These are phyloP conservation scores for Clavariopsis aquatica DNA, from an alignment of 495 filamentous ascomycete species.

Conservation along the genomic window DNA sequence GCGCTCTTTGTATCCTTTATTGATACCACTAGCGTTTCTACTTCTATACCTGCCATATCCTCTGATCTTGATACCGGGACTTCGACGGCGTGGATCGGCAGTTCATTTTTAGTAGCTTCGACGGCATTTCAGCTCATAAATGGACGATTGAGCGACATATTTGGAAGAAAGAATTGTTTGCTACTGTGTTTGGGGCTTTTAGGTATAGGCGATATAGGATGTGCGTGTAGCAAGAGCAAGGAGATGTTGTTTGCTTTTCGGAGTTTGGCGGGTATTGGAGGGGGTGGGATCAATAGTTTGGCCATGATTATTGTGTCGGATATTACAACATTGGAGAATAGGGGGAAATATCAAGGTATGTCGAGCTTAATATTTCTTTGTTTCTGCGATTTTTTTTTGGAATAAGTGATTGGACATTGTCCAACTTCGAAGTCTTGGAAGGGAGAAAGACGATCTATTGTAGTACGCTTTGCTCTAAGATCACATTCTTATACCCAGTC, in stretches of 20 bases:
- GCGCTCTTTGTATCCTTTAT: slow-evolving; percentile 41
- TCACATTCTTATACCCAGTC: no score
- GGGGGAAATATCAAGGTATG: slow-evolving; percentile 42
- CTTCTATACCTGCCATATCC: slow-evolving; percentile 44
- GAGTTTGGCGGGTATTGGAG: slow-evolving; percentile 22
- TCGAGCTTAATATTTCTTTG: slow-evolving; percentile 14
- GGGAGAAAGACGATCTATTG: no score
- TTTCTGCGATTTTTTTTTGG: background rate
- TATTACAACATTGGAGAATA: slow-evolving; percentile 40
- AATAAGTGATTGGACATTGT: background rate
- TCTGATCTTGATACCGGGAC: slow-evolving; percentile 35
- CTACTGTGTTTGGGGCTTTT: slow-evolving; percentile 37
- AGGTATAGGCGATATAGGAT: slow-evolving; percentile 35
- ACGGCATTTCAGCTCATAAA: slow-evolving; percentile 45
- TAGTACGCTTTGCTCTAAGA: no score
- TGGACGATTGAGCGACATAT: slow-evolving; percentile 46
- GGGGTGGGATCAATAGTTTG: slow-evolving; percentile 40
- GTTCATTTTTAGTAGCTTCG: slow-evolving; percentile 41
- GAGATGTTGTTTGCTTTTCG: slow-evolving; percentile 37
- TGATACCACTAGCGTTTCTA: slow-evolving; percentile 44
- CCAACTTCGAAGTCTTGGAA: no score
- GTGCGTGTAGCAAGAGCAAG: slow-evolving; percentile 35
- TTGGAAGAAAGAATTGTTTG: slow-evolving; percentile 43
- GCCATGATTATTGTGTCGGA: slow-evolving; percentile 45
- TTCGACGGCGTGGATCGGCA: slow-evolving; percentile 45